Evolutionary conservation across 2,329 filamentous ascomycete genomes (phyloP).

Genomic region (Aspergillus cejpii): DNA sequence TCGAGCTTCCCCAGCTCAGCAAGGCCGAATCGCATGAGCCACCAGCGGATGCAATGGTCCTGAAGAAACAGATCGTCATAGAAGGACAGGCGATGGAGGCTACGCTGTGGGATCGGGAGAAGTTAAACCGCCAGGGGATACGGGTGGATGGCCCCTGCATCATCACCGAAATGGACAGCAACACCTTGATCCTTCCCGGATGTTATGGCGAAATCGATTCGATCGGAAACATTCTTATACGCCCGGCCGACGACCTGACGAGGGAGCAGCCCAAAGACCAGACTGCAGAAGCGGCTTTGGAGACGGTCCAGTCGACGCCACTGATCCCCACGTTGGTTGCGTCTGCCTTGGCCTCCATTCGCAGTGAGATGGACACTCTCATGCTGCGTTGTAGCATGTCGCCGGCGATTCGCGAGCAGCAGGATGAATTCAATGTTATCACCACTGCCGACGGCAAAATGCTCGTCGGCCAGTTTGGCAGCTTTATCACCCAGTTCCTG

Average conservation of each 20-base stretch:
- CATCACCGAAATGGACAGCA: conserved; percentile 48
- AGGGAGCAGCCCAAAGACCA: conserved; percentile 20
- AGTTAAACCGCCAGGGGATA: conserved; percentile 38
- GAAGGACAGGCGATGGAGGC: conserved; percentile 39
- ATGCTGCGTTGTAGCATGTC: conserved; percentile 49
- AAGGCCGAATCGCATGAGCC: conserved; percentile 25
- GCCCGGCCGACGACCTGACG: conserved; percentile 27
- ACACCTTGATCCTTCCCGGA: conserved; percentile 46
- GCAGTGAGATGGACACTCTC: conserved; percentile 47
- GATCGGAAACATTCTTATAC: conserved; percentile 47
- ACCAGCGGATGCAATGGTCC: conserved; percentile 33
- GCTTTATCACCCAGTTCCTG: conserved; percentile 47
- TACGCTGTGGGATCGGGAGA: conserved; percentile 42
- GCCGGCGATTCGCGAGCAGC: conserved; percentile 47
- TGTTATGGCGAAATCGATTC: conserved; percentile 43
- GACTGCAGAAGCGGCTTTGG: conserved; percentile 33
- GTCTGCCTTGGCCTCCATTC: conserved; percentile 42
- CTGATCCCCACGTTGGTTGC: conserved; percentile 43
- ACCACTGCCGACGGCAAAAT: conserved; percentile 46
- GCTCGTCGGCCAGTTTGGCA: conserved; percentile 48
- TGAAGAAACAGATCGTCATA: conserved; percentile 37
- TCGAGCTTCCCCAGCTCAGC: conserved; percentile 33
- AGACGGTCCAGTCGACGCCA: conserved; percentile 36
- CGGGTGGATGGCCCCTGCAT: conserved; percentile 43
- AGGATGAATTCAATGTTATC: conserved; percentile 51